Conservation (phyloP, 2,329 filamentous ascomycete genomes). For the Paecilomyces sp. region DNA sequence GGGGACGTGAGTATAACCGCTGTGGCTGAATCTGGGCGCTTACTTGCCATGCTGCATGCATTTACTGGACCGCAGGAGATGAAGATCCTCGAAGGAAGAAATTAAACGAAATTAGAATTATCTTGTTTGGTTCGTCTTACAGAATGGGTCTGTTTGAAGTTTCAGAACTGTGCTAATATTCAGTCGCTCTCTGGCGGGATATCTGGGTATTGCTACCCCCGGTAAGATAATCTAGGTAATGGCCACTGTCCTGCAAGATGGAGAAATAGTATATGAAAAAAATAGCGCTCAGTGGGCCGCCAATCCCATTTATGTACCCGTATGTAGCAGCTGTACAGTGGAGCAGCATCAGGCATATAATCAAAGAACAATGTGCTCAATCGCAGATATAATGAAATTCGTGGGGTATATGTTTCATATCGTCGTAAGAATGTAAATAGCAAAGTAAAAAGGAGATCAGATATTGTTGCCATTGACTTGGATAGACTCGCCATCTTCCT, state of each 20-base stretch:
- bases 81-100: not conserved
- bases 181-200: not conserved
- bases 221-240: not conserved
- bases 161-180: not conserved
- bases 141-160: not conserved
- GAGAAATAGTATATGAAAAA: not conserved
- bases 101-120: not conserved
- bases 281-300: not conserved
- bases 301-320: not conserved
- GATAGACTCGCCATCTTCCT: conserved; percentile 20
- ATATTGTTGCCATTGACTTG: conserved; percentile 24
- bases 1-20: not conserved
- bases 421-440: not conserved
- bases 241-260: not conserved
- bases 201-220: not conserved
- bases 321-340: not conserved
- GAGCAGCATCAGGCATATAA: not conserved
- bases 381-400: not conserved
- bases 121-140: not conserved
- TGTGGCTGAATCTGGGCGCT: not conserved
- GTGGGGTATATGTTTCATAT: not conserved
- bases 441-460: conserved; percentile 4
- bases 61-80: not conserved
- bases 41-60: not conserved
- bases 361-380: not conserved